phyloP scores from a whole-genome alignment of 352 stramenopile species.

The Thalassiosira livingstoniorum region DNA sequence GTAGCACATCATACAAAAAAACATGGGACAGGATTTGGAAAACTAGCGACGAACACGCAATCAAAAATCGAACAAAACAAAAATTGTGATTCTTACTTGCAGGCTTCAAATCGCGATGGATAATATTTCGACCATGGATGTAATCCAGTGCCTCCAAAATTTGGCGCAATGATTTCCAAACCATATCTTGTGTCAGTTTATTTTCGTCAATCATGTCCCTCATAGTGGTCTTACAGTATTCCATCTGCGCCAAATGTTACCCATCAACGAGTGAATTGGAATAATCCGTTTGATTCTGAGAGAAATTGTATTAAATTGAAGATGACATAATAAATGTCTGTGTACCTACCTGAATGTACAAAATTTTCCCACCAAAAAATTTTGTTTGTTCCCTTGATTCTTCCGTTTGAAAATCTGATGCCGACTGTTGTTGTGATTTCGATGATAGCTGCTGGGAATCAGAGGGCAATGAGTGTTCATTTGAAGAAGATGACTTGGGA shows the following conservation, averaged over 20 bases:
- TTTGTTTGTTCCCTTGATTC: neutral
- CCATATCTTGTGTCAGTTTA: conserved; percentile 74
- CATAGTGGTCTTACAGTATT: conserved; percentile 95
- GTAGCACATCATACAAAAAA: too few species aligned
- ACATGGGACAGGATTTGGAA: too few species aligned
- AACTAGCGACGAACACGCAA: neutral
- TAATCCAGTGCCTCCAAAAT: conserved; percentile 95
- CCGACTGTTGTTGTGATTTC: too few species aligned
- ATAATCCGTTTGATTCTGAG: conserved; percentile 1
- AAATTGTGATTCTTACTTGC: conserved; percentile 12
- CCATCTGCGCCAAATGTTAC: conserved; percentile 30
- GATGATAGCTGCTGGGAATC: neutral
- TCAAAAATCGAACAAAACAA: neutral
- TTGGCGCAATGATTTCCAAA: conserved; percentile 94
- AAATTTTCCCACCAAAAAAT: conserved; percentile 46
- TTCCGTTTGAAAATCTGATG: too few species aligned
- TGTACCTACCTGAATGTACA: conserved; percentile 73
- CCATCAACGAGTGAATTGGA: neutral
- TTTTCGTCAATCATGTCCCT: conserved; percentile 94
- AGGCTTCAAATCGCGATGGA: conserved; percentile 91
- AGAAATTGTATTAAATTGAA: conserved; percentile 4
- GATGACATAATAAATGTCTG: neutral
- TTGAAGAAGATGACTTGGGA: too few species aligned
- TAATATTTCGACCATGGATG: conserved; percentile 90
- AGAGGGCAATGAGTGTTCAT: neutral